Base-by-base conservation (phyloP, 2,329 filamentous ascomycete genomes). In the Ascochyta viciae-villosae region DNA sequence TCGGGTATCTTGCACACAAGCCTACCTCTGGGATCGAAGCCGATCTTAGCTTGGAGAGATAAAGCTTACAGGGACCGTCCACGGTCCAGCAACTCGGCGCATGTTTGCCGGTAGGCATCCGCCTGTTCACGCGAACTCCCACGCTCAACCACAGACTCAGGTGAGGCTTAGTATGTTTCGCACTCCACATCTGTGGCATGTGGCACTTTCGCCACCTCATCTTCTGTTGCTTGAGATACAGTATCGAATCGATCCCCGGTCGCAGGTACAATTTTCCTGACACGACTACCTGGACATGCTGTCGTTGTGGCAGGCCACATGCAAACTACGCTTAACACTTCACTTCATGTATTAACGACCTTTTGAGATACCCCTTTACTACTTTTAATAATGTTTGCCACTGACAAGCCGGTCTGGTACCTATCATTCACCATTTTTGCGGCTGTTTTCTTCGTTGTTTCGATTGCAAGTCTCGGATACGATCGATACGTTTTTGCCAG, bases 91-190 rank as follows among this genome's bases (percentile, higher is more conserved):
- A 23, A 37, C 15, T 6, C 10, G 8, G 24, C 0, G 3, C 34
- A 26, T 12, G 10, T 9, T 7, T 43, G 37, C 33, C 24, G 19
- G 24, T 15, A 16, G 6, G 13, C 4, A 24, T 6, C 6, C 19
- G 44, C 12, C 26, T 19, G 22, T 16, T n/a, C 19, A 41, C 13
- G 23, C 4, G 5, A 24, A 24, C 27, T 37, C 22, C 27, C 29
- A 15, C 19, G 29, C 35, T 37, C 24, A 42, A 27, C 6, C 24
- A 23, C 35, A 45, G 13, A 46, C 34, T 8, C 26, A 38, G 29
- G 55, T 64, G 63, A 68, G 19, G 60, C 62, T 55, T 63, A 67
- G 61, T 54, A 58, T 55, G 68, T 71, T 71, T 71, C 67, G 60
- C 37, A 53, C 54, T 48, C 26, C 26, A 54, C 39, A 39, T 24